These are phyloP conservation scores for Parasarocladium wereldwijsianum DNA, from an alignment of 2,329 filamentous ascomycete species.

Conservation along the genomic window DNA sequence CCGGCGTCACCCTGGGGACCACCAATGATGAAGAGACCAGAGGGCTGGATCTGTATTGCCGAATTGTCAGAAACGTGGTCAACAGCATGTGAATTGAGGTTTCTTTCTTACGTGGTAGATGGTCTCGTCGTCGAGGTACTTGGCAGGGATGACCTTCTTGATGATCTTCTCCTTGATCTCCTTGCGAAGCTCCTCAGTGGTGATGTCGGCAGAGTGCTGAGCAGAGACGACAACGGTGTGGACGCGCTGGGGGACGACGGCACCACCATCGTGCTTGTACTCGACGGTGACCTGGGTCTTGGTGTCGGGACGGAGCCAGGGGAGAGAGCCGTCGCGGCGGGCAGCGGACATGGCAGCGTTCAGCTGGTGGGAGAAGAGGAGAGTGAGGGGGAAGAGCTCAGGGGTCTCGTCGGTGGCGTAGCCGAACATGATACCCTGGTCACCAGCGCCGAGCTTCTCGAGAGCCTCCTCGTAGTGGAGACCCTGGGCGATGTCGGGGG, in stretches of 20 bases:
- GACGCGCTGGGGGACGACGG: constrained; percentile 80
- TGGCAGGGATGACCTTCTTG: constrained; percentile 80
- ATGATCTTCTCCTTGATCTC: constrained; percentile 97
- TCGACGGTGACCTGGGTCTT: constrained; percentile 99
- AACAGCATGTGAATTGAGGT: neutral
- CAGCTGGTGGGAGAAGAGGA: constrained; percentile 90
- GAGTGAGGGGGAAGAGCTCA: constrained; percentile 87
- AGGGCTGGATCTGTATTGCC: constrained; percentile 65
- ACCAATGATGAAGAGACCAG: constrained; percentile 96
- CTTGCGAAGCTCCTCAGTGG: constrained; percentile 83
- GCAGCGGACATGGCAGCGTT: constrained; percentile 89
- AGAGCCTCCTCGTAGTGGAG: constrained; percentile 96
- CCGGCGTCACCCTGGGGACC: constrained; percentile 97
- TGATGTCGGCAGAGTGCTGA: constrained; percentile 80
- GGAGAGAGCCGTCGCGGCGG: constrained; percentile 71
- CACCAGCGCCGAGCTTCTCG: constrained; percentile 95
- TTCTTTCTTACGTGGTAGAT: constrained; percentile 68
- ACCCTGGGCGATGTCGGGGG: constrained; percentile 96
- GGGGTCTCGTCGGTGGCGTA: constrained; percentile 99
- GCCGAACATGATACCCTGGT: constrained; percentile 99
- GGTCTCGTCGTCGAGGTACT: constrained; percentile 87
- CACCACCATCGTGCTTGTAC: constrained; percentile 93
- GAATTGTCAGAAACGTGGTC: neutral
- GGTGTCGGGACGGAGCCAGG: constrained; percentile 96
- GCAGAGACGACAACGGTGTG: constrained; percentile 95